Conservation (phyloP, 306 rosid genomes). For the Quercus ilex region DNA sequence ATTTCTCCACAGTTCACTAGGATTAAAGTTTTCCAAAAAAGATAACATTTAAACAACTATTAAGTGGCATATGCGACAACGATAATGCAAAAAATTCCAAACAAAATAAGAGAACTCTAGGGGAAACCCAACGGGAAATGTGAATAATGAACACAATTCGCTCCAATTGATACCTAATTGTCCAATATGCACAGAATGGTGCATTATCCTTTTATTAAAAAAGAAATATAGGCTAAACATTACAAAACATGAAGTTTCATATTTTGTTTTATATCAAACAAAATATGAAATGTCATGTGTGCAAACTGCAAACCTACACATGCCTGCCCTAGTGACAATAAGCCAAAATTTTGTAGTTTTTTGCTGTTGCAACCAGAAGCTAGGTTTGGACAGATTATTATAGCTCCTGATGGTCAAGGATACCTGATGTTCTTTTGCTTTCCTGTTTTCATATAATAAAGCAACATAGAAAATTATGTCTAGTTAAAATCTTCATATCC, state of each 20-base stretch:
- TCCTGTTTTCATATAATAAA: not conserved
- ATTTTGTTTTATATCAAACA: no score
- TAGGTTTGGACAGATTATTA: not conserved
- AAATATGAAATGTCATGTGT: not conserved
- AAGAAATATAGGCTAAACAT: not conserved
- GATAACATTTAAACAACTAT: not conserved
- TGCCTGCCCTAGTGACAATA: not conserved
- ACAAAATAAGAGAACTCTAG: not conserved
- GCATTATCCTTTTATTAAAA: not conserved
- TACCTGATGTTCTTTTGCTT: not conserved
- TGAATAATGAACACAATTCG: not conserved
- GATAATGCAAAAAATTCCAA: slow-evolving; percentile 12
- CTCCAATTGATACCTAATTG: not conserved
- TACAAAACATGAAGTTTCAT: not conserved
- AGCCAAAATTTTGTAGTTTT: not conserved
- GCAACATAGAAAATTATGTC: slow-evolving; percentile 2
- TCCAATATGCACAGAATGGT: not conserved
- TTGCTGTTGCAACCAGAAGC: slow-evolving; percentile 8
- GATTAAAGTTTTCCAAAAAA: not conserved
- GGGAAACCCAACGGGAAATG: not conserved
- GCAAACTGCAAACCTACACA: slow-evolving; percentile 10
- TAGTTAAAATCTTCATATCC: slow-evolving; percentile 1
- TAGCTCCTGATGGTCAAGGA: not conserved
- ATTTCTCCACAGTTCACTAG: not conserved
- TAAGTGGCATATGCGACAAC: not conserved